Evolutionary conservation across 1,284 basidiomycete species (phyloP).

Genomic region (Irpex sp.): DNA sequence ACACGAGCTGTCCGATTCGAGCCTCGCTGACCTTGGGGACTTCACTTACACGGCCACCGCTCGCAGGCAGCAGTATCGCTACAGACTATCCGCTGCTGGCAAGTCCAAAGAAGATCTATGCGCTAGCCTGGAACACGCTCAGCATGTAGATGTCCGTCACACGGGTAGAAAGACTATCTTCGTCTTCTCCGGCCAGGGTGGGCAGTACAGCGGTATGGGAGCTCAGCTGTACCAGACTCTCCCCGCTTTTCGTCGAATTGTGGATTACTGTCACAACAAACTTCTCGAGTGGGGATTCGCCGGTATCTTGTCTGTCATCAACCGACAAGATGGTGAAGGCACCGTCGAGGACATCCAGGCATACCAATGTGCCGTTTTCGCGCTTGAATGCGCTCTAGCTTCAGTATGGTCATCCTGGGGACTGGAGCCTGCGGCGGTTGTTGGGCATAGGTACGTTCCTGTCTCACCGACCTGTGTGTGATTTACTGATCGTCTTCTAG

Average conservation of each 20-base stretch:
- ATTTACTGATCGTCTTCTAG: conserved; percentile 21
- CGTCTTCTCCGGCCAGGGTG: conserved; percentile 70
- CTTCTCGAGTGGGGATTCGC: conserved; percentile 47
- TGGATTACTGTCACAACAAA: conserved; percentile 55
- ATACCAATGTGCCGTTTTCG: conserved; percentile 53
- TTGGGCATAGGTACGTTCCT: conserved; percentile 61
- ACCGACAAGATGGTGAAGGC: conserved; percentile 16
- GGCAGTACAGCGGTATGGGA: conserved; percentile 66
- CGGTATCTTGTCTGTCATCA: conserved; percentile 46
- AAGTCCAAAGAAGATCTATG: conserved; percentile 39
- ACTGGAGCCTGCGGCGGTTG: conserved; percentile 47
- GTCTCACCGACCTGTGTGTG: not conserved
- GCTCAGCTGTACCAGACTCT: conserved; percentile 45
- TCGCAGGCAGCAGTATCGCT: conserved; percentile 51
- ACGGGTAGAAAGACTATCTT: conserved; percentile 41
- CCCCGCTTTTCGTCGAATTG: conserved; percentile 40
- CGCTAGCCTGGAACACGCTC: conserved; percentile 36
- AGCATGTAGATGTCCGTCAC: conserved; percentile 27
- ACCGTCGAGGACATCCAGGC: conserved; percentile 36
- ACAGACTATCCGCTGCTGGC: conserved; percentile 48
- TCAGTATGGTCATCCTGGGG: conserved; percentile 67
- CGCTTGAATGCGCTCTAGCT: conserved; percentile 58
- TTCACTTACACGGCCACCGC: conserved; percentile 65
- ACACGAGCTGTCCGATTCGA: conserved; percentile 20
- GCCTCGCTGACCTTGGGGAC: conserved; percentile 34